Evolutionary conservation across 2,329 filamentous ascomycete genomes (phyloP), one percentile per base, ranked within the genome.

Genomic region (Pseudogymnoascus verrucosus): DNA sequence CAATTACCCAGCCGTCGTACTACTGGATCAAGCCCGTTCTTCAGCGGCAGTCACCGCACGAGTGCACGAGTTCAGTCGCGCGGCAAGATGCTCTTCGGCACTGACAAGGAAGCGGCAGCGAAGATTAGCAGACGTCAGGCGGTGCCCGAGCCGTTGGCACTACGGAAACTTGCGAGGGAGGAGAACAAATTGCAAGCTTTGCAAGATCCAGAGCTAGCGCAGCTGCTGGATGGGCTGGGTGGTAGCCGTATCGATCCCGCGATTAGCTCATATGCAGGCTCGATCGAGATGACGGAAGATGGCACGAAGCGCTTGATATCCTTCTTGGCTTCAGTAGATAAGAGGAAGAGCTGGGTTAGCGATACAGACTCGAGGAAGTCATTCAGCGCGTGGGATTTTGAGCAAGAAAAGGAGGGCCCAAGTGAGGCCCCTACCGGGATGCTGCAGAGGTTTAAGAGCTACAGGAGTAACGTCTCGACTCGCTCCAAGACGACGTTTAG

Each of bases 21-120:
- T 34, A 47, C 66, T 12, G 70, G 70, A 10, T 66, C 66, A 2
- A 70, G 69, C 6, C 71, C 71, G 5, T 74, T 74, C 64, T 73
- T 72, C 37, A 66, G 66, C 5, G 68, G 69, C 26, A 67, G 67
- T 8, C 64, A 65, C 14, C 61, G 60, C 12, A 57, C 68, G 16
- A 63, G 62, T 34, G 67, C 68, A 23, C 64, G 66, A 14, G 51
- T 57, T n/a, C 26, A 57, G 28, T 34, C 51, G 51, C 26, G 28
- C 3, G 34, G 51, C 28, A 19, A 57, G n/a, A 57, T 34, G 28
- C n/a, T 34, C 28, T 7, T 34, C n/a, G 16, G 51, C 10, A n/a
- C 11, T 5, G n/a, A n/a, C 28, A 34, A 34, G 1, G 47, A 54
- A 34, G 28, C 12, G 28, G 10, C 51, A 6, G 23, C 16, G 16